phyloP scores from a whole-genome alignment of 169 alveolate species.

The Theileria annulata region DNA sequence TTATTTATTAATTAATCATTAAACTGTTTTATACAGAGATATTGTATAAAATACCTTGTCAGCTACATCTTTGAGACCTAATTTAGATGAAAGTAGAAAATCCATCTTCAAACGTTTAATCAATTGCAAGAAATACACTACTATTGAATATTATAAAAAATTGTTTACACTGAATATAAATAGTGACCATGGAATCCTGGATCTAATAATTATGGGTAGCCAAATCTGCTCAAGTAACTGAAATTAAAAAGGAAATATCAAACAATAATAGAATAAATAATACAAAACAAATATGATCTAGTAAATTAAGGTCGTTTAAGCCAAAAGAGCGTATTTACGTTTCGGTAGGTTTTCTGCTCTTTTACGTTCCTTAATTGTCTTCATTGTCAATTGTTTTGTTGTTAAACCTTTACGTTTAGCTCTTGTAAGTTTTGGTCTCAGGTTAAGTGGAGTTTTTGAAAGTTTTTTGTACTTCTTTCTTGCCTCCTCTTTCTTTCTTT shows the following conservation, averaged over 20 bases:
- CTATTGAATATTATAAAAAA: not conserved
- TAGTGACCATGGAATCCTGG: not conserved
- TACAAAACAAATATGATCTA: no score
- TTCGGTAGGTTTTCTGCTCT: constrained; percentile 61
- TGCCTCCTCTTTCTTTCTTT: constrained; percentile 85
- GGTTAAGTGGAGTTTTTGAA: constrained; percentile 85
- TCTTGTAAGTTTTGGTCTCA: constrained; percentile 90
- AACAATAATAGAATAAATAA: no score
- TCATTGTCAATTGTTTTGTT: constrained; percentile 80
- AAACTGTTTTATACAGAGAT: no score
- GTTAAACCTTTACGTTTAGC: constrained; percentile 89
- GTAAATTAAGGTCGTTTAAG: constrained; percentile 4
- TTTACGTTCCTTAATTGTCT: constrained; percentile 80
- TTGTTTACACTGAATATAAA: not conserved
- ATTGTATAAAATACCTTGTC: constrained; percentile 43
- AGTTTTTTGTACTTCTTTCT: constrained; percentile 78
- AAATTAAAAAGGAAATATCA: not conserved
- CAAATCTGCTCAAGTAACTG: not conserved
- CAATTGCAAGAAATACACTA: not conserved
- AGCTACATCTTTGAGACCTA: constrained; percentile 60
- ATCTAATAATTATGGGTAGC: not conserved
- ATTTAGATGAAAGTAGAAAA: constrained; percentile 43
- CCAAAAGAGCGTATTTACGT: constrained; percentile 61
- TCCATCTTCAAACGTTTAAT: constrained; percentile 27
- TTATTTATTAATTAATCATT: no score